Evolutionary conservation across 164 flowering plant species (phyloP), one percentile per base, ranked within the genome.

Genomic region (Chloranthus sessilifolius): DNA sequence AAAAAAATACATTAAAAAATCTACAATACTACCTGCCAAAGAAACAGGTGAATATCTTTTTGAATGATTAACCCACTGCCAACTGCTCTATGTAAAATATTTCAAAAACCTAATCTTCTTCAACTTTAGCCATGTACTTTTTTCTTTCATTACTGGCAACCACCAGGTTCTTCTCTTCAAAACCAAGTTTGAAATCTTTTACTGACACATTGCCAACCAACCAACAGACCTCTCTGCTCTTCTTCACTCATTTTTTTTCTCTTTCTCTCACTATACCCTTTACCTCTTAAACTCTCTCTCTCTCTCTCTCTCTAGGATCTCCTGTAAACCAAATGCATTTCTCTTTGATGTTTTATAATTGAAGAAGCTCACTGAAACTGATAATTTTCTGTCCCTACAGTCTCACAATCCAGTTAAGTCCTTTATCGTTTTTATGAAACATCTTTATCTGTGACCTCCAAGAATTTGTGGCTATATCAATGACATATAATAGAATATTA

Each of bases 151-250:
- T 20, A 1, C 25, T 9, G 11, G 11, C 45, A 20, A 26, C 28
- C 9, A 15, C 16, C 36, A 68, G 57, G 85, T 78, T 74, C 83
- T 76, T 81, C 94, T 72, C 96, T 85, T 88, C 75, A 75, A 65
- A 58, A 20, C 75, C 85, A 88, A 88, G 80, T 56, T 64, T 65
- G 67, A 68, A 54, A 46, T 63, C 26, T 74, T 73, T 74, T 72
- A 81, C 96, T 79, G 94, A 88, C 94, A 85, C 82, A 75, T 63
- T 78, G 88, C 88, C 90, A 77, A 77, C 88, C 71, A 66, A 74
- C 50, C 64, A 72, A 63, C 75, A 67, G 70, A 54, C 67, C 61
- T n/a, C 57, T 50, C 72, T 76, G 92, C 89, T 87, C 87, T 80
- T 76, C 54, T 68, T 77, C 87, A 87, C 87, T 81, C 76, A 71